Conservation (phyloP, 2,329 filamentous ascomycete species). For the Fusarium verrucosum region DNA sequence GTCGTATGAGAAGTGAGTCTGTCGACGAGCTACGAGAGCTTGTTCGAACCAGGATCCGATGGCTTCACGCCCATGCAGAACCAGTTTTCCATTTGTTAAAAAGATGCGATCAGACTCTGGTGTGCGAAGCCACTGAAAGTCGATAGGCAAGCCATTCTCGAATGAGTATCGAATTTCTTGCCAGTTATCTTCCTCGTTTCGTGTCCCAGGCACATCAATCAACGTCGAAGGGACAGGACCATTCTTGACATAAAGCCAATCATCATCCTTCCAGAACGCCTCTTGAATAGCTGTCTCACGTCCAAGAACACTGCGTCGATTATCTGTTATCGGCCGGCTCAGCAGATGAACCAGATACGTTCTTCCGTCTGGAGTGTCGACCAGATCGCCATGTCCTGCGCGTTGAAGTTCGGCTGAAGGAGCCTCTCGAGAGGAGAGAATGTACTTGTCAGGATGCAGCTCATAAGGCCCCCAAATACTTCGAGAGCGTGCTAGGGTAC, state of each 20-base stretch:
- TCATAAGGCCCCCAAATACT: conserved; percentile 70
- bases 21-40: conserved; percentile 63
- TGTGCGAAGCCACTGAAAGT: conserved; percentile 67
- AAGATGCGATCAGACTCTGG: conserved; percentile 64
- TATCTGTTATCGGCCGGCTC: conserved; percentile 60
- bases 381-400: conserved; percentile 62
- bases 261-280: conserved; percentile 63
- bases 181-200: conserved; percentile 60
- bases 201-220: conserved; percentile 59
- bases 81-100: conserved; percentile 51
- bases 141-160: conserved; percentile 54
- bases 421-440: conserved; percentile 62
- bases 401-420: conserved; percentile 61
- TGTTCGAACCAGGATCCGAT: conserved; percentile 69
- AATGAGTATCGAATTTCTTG: conserved; percentile 58
- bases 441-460: conserved; percentile 63
- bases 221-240: conserved; percentile 63
- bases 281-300: conserved; percentile 67
- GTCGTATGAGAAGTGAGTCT: conserved; percentile 68
- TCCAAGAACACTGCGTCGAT: conserved; percentile 62
- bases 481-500: conserved; percentile 64
- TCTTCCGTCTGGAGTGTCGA: conserved; percentile 61
- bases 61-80: conserved; percentile 60
- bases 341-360: conserved; percentile 63
- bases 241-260: conserved; percentile 69